Percentiles rank a stretch among this genome's conserved stretches.
Evolutionary conservation across 148 eudicot species (phyloP).

Genomic region (Selenicereus undatus): DNA sequence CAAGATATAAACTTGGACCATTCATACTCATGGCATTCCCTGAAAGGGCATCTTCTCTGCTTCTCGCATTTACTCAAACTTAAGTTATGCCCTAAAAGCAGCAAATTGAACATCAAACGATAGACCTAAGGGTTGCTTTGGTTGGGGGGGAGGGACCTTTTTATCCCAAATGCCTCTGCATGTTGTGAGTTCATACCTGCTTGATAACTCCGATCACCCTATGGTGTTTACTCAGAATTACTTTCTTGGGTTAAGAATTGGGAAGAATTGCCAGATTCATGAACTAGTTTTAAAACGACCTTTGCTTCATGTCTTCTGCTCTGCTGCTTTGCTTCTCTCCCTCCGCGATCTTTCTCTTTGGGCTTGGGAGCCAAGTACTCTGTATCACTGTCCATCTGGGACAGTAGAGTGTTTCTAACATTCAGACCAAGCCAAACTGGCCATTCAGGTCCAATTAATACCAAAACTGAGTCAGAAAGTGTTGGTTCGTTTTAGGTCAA

Average conservation of each 20-base stretch:
- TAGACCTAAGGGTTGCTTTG: no score
- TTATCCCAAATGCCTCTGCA: neutral
- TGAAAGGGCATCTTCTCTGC: neutral
- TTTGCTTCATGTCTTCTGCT: neutral
- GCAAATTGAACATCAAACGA: no score
- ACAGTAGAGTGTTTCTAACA: neutral
- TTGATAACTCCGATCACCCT: neutral
- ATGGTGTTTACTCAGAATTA: no score
- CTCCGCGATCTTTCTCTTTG: neutral
- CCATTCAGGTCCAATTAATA: no score
- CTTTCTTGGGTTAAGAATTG: neutral
- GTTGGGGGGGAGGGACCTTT: neutral
- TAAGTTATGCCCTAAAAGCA: no score
- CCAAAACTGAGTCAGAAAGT: neutral
- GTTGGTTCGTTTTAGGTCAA: neutral
- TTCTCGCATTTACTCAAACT: neutral
- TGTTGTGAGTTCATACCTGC: neutral
- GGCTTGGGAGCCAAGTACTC: neutral
- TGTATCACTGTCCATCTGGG: neutral
- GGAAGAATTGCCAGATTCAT: neutral
- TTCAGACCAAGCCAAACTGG: no score
- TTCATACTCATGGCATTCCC: neutral
- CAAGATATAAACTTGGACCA: neutral
- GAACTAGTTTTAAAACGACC: neutral
- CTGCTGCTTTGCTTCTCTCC: neutral